phyloP scores from a whole-genome alignment of 1,284 basidiomycete genomes.

The Fomitopsis betulina region DNA sequence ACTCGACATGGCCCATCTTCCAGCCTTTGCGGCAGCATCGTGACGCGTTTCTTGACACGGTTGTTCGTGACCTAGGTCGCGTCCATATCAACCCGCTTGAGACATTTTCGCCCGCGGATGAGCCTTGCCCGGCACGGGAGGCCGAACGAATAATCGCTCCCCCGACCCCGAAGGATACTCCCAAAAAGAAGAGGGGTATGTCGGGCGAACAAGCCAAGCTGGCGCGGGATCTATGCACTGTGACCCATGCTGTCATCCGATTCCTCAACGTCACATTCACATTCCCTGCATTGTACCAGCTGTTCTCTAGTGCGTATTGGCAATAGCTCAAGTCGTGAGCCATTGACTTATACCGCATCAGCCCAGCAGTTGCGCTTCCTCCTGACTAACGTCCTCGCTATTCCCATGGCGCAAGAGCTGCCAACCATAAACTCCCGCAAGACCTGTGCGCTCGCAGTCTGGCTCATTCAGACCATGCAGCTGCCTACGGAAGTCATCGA shows the following conservation, averaged over 20 bases:
- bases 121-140: slow-evolving; percentile 9
- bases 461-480: slow-evolving; percentile 64
- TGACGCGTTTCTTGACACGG: slow-evolving; percentile 43
- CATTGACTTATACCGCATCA: slow-evolving; percentile 23
- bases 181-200: slow-evolving; percentile 63
- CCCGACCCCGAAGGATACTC: slow-evolving; percentile 45
- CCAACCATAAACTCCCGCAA: slow-evolving; percentile 81
- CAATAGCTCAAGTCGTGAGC: background rate
- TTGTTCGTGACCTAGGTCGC: slow-evolving; percentile 59
- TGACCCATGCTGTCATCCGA: slow-evolving; percentile 61
- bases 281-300: slow-evolving; percentile 46
- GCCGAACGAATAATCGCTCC: slow-evolving; percentile 30
- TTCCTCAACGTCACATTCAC: slow-evolving; percentile 57
- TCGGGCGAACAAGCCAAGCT: slow-evolving; percentile 70
- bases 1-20: slow-evolving; percentile 66
- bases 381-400: slow-evolving; percentile 58
- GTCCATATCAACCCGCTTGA: slow-evolving; percentile 54
- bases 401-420: slow-evolving; percentile 59
- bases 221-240: slow-evolving; percentile 70
- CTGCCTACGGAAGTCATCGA: slow-evolving; percentile 55
- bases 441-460: slow-evolving; percentile 71
- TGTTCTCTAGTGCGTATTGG: slow-evolving; percentile 44
- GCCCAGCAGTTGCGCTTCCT: slow-evolving; percentile 56
- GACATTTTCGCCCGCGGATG: slow-evolving; percentile 13
- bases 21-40: slow-evolving; percentile 55